A percentile compares a stretch with the other conserved stretches of the same genome.
Conservation (phyloP, 2,329 filamentous ascomycete species). For the Xylariaceae sp. region DNA sequence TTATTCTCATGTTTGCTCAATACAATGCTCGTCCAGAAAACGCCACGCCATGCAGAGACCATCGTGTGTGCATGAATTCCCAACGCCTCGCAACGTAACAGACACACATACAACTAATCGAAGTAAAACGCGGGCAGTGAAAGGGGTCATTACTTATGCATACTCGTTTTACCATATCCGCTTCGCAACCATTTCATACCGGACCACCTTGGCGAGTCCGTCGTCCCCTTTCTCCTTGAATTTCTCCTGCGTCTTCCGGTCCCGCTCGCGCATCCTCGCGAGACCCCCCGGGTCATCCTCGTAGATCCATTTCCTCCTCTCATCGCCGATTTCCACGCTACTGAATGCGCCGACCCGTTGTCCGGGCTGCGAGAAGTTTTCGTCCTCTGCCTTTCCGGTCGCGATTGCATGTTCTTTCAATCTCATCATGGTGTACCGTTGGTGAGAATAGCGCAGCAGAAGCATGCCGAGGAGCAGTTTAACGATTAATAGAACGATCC, state of each 20-base stretch:
- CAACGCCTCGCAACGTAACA: not conserved
- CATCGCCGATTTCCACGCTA: constrained; percentile 82
- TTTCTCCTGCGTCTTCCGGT: constrained; percentile 59
- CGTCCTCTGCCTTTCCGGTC: constrained; percentile 44
- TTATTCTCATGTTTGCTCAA: no score
- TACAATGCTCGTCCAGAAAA: not conserved
- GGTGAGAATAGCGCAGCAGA: constrained; percentile 72
- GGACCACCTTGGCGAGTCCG: constrained; percentile 52
- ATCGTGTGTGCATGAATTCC: not conserved
- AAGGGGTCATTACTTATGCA: not conserved
- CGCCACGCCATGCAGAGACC: constrained; percentile 13
- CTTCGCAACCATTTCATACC: constrained; percentile 96
- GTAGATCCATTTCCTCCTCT: constrained; percentile 81
- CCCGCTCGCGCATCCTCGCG: constrained; percentile 57
- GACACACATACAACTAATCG: not conserved
- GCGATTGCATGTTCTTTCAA: constrained; percentile 54
- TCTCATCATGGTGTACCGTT: constrained; percentile 79
- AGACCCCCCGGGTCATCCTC: constrained; percentile 74
- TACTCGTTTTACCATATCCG: constrained; percentile 74
- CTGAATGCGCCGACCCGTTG: constrained; percentile 78
- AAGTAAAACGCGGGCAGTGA: not conserved
- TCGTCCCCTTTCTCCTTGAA: constrained; percentile 51
- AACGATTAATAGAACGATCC: constrained; percentile 76
- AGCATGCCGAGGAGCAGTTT: constrained; percentile 88
- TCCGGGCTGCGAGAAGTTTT: constrained; percentile 64